Percentiles rank a stretch among this genome's conserved stretches.
phyloP scores from a whole-genome alignment of 169 alveolate genomes.

The Plasmodium gonderi region DNA sequence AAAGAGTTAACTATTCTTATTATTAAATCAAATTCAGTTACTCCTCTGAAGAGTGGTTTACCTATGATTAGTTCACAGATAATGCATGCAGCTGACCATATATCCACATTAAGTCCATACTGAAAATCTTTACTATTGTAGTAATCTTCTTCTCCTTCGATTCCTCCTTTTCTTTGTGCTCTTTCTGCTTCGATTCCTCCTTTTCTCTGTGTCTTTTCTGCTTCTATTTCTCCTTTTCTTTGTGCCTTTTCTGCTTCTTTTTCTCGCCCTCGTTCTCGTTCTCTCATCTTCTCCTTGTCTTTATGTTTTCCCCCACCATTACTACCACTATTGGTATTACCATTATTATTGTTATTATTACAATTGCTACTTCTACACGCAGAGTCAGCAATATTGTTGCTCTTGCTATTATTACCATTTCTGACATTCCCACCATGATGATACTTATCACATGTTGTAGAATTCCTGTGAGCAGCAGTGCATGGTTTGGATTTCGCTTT shows the following conservation, averaged over 20 bases:
- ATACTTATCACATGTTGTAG: background rate
- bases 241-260: background rate
- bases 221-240: background rate
- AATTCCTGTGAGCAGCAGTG: background rate
- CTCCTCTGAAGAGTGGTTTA: constrained; percentile 90
- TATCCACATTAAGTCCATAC: constrained; percentile 89
- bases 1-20: constrained; percentile 86
- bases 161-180: background rate
- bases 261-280: background rate
- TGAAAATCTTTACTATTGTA: constrained; percentile 41
- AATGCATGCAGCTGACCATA: constrained; percentile 92
- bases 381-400: too few species aligned
- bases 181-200: background rate
- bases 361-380: too few species aligned
- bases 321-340: background rate
- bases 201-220: background rate
- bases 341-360: too few species aligned
- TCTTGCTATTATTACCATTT: too few species aligned
- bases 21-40: constrained; percentile 87
- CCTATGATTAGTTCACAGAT: constrained; percentile 91
- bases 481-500: constrained; percentile 17
- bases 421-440: background rate
- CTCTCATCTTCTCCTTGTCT: background rate
- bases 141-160: constrained; percentile 12
- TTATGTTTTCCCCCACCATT: background rate